These are phyloP conservation scores for Geotrichum restrictum DNA, from an alignment of 1,139 yeast genomes.

Conservation along the genomic window DNA sequence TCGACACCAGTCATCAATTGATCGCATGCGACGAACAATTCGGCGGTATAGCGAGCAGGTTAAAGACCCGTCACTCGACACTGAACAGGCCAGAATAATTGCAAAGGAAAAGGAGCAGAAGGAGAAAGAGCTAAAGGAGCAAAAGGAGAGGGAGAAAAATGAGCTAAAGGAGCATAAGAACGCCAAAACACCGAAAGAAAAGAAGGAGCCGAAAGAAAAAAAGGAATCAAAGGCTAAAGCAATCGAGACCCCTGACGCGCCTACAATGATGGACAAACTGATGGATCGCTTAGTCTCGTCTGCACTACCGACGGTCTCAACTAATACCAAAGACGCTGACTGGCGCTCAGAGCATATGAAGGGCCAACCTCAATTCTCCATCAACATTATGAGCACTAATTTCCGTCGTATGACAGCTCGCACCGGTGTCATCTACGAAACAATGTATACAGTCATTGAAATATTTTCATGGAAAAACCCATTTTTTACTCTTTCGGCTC, in stretches of 20 bases:
- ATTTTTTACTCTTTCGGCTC: constrained; percentile 55
- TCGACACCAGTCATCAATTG: constrained; percentile 2
- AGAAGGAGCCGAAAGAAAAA: neutral
- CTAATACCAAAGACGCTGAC: constrained; percentile 34
- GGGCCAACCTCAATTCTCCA: constrained; percentile 63
- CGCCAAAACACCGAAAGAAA: neutral
- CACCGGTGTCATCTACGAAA: constrained; percentile 49
- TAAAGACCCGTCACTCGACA: neutral
- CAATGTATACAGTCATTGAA: constrained; percentile 47
- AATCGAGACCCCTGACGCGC: constrained; percentile 1
- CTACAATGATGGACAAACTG: constrained; percentile 52
- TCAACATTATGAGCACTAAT: constrained; percentile 66
- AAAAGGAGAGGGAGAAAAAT: neutral
- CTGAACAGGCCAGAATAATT: neutral
- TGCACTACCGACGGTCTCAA: constrained; percentile 63
- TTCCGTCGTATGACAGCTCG: constrained; percentile 64
- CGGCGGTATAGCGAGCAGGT: constrained; percentile 5
- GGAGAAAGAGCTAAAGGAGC: neutral
- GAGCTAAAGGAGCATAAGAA: neutral
- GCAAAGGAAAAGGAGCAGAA: neutral
- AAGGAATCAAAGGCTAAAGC: neutral
- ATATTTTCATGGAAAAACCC: constrained; percentile 64
- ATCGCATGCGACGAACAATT: constrained; percentile 12
- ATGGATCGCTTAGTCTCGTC: constrained; percentile 65
- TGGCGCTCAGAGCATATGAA: constrained; percentile 46